Evolutionary conservation across 257 asterid species (phyloP).

Genomic region (Ligustrum vulgare): DNA sequence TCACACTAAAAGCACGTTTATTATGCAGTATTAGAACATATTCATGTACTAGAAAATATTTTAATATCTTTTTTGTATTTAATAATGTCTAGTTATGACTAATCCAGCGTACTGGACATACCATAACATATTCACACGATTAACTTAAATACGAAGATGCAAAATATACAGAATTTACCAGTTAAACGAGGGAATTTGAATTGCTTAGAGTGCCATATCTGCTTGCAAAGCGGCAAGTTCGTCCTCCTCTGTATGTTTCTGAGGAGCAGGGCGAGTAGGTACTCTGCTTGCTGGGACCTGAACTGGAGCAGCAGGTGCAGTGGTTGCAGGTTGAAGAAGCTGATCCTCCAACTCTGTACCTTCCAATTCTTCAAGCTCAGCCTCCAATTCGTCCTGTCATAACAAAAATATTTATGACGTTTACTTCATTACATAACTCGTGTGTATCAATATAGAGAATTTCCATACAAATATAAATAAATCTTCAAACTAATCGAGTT

Average conservation of each 20-base stretch:
- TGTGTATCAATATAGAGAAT: not conserved
- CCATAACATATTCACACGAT: not conserved
- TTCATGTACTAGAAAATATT: not conserved
- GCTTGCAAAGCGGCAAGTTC: conserved; percentile 22
- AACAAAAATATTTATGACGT: not conserved
- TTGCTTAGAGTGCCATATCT: not conserved
- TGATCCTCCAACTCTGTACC: conserved; percentile 30
- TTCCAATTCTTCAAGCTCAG: conserved; percentile 16
- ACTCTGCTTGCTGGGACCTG: conserved; percentile 21
- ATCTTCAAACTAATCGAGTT: not conserved
- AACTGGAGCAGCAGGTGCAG: conserved; percentile 31
- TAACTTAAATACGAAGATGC: not conserved
- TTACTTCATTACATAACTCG: too few species aligned
- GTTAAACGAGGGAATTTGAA: not conserved
- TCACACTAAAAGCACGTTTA: too few species aligned
- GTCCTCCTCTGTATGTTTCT: conserved; percentile 32
- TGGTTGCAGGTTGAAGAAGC: conserved; percentile 37
- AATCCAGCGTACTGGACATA: not conserved
- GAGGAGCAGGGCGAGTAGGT: conserved; percentile 27
- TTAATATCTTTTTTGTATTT: not conserved
- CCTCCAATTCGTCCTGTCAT: conserved; percentile 28
- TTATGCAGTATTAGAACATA: too few species aligned
- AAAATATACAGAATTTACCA: not conserved
- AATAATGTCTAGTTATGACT: not conserved
- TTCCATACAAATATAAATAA: not conserved